These are phyloP conservation scores for Aspergillus pseudoglaucus DNA, from an alignment of 2,329 filamentous ascomycete species.

Conservation along the genomic window DNA sequence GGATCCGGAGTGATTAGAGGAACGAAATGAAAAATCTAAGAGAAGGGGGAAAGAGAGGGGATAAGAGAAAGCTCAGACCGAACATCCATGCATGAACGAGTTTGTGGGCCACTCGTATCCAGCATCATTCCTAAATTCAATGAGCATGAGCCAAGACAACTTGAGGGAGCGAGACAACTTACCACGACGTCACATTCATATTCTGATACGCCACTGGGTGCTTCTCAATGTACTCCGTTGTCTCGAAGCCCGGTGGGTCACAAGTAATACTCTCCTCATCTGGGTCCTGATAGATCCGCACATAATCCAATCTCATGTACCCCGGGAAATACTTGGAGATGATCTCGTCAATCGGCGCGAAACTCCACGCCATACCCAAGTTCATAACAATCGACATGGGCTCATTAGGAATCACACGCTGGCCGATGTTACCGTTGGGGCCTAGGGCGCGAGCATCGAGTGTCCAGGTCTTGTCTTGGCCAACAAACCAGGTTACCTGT, in stretches of 20 bases:
- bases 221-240: conserved; percentile 59
- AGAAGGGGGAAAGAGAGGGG: neutral
- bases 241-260: conserved; percentile 61
- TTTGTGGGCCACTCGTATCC: conserved; percentile 57
- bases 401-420: conserved; percentile 59
- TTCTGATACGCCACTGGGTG: conserved; percentile 59
- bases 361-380: conserved; percentile 63
- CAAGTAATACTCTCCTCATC: conserved; percentile 56
- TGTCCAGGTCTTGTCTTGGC: conserved; percentile 58
- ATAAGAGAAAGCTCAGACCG: conserved; percentile 8
- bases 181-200: conserved; percentile 59
- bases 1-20: no score
- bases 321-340: conserved; percentile 55
- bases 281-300: conserved; percentile 63
- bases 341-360: conserved; percentile 55
- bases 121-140: conserved; percentile 37
- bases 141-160: neutral
- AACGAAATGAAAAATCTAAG: neutral
- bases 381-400: conserved; percentile 64
- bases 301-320: conserved; percentile 62
- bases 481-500: conserved; percentile 63
- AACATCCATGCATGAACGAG: conserved; percentile 53
- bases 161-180: conserved; percentile 13
- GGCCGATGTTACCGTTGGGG: conserved; percentile 64
- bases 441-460: conserved; percentile 54